Conservation (phyloP, 1,284 basidiomycete genomes). For the Athelia psychrophila region DNA sequence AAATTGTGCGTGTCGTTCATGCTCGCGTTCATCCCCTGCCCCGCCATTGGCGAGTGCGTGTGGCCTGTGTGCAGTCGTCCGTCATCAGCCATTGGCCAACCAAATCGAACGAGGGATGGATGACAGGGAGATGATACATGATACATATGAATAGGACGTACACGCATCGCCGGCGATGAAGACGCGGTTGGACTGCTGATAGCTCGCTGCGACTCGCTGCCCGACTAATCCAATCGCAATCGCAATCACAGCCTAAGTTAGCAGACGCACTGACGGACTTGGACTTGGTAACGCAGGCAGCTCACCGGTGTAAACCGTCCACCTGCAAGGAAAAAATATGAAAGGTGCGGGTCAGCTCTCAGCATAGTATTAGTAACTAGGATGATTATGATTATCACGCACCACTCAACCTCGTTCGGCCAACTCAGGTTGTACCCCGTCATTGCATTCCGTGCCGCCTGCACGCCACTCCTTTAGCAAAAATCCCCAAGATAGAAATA, state of each 20-base stretch:
- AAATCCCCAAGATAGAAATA: not conserved
- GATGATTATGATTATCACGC: too few relatives aligned
- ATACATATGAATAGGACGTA: conserved; percentile 35
- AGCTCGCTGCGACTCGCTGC: conserved; percentile 73
- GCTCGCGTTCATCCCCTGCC: conserved; percentile 68
- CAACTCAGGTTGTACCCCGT: conserved; percentile 64
- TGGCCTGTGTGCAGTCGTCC: conserved; percentile 71
- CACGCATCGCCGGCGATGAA: conserved; percentile 82
- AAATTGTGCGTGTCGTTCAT: conserved; percentile 86
- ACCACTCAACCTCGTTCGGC: conserved; percentile 64
- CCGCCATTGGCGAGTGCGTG: conserved; percentile 81
- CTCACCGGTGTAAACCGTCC: conserved; percentile 72
- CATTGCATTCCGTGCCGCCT: conserved; percentile 65
- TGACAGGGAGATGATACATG: not conserved
- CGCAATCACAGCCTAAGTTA: not conserved
- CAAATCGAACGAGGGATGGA: not conserved
- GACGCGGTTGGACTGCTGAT: conserved; percentile 63
- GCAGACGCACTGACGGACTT: too few relatives aligned
- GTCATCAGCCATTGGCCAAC: conserved; percentile 13
- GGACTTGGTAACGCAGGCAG: conserved; percentile 7
- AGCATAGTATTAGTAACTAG: too few relatives aligned
- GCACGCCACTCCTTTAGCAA: not conserved
- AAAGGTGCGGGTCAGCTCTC: too few relatives aligned
- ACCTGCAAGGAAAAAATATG: too few relatives aligned
- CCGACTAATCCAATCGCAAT: conserved; percentile 59